Percentiles rank a stretch among this genome's conserved stretches.
Evolutionary conservation across 495 filamentous ascomycete species (phyloP).

Genomic region (Pyrenopolyporus hunteri): DNA sequence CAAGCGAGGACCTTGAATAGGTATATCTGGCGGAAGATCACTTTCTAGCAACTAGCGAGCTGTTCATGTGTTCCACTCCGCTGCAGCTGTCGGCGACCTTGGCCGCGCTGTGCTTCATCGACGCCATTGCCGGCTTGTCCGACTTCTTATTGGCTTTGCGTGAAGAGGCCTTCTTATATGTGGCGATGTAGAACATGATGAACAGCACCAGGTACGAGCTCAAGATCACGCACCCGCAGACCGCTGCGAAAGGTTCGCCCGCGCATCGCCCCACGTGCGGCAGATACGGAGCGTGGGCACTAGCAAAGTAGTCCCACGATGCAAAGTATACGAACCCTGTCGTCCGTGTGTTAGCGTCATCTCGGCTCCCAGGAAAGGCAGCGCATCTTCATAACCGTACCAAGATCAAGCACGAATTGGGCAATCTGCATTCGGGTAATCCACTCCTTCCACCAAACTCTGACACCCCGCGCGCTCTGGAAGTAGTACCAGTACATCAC

Average conservation of each 20-base stretch:
- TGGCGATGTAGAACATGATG: slow-evolving; percentile 96
- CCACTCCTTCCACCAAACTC: slow-evolving; percentile 88
- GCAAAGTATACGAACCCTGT: slow-evolving; percentile 90
- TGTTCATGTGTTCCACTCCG: slow-evolving; percentile 38
- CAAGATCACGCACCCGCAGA: slow-evolving; percentile 86
- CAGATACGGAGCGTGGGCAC: slow-evolving; percentile 82
- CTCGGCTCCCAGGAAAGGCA: neutral
- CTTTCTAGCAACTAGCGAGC: slow-evolving; percentile 32
- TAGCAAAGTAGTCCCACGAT: slow-evolving; percentile 90
- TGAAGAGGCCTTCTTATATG: slow-evolving; percentile 75
- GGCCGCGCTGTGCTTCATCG: slow-evolving; percentile 36
- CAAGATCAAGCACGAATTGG: slow-evolving; percentile 78
- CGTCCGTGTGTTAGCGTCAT: slow-evolving; percentile 18
- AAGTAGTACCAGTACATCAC: slow-evolving; percentile 75
- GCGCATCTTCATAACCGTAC: slow-evolving; percentile 49
- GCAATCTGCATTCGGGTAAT: slow-evolving; percentile 82
- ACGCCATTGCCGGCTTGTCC: slow-evolving; percentile 12
- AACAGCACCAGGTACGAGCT: slow-evolving; percentile 94
- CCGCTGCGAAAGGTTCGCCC: slow-evolving; percentile 93
- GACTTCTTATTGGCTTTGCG: slow-evolving; percentile 33
- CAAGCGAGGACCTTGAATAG: slow-evolving; percentile 11
- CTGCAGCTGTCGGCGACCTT: slow-evolving; percentile 39
- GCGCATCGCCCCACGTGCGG: slow-evolving; percentile 85
- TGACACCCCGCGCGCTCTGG: slow-evolving; percentile 75
- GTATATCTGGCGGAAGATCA: slow-evolving; percentile 12